phyloP scores from a whole-genome alignment of 345 rosid genomes.

The Salix dunnii region DNA sequence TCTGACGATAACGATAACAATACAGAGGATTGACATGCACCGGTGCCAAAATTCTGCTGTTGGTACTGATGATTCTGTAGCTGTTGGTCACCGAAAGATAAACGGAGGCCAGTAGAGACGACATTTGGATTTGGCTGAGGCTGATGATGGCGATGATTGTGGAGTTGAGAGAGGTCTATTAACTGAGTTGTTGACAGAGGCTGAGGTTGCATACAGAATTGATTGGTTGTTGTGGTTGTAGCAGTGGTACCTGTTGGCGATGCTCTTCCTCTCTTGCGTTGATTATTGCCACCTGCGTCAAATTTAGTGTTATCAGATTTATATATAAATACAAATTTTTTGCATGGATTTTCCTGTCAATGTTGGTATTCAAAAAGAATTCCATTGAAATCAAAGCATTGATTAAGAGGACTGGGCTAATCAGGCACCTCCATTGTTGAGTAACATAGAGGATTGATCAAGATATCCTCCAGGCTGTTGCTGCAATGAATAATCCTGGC shows the following conservation, averaged over 20 bases:
- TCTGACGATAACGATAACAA: conserved; percentile 35
- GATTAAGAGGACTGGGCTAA: not conserved
- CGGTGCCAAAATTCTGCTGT: conserved; percentile 29
- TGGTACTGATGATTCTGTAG: conserved; percentile 24
- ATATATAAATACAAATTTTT: not conserved
- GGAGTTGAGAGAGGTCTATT: conserved; percentile 56
- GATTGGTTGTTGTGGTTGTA: conserved; percentile 16
- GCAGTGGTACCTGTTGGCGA: conserved; percentile 5
- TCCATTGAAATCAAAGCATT: not conserved
- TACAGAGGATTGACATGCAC: conserved; percentile 28
- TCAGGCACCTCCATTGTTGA: conserved; percentile 35
- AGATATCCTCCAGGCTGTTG: conserved; percentile 48
- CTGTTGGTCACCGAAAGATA: conserved; percentile 56
- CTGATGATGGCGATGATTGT: conserved; percentile 24
- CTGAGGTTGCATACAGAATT: conserved; percentile 35
- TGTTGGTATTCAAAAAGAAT: not conserved
- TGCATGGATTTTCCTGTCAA: not conserved
- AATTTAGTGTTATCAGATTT: not conserved
- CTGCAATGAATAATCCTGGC: conserved; percentile 51
- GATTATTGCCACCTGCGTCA: conserved; percentile 22
- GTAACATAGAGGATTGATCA: conserved; percentile 51
- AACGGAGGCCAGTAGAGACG: conserved; percentile 76
- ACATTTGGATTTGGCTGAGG: conserved; percentile 40
- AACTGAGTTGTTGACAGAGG: conserved; percentile 33
- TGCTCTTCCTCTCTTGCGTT: conserved; percentile 65